Evolutionary conservation across 2,329 filamentous ascomycete genomes (phyloP), one percentile per base, ranked within the genome.

Genomic region (Pyrenophora tritici-repentis): DNA sequence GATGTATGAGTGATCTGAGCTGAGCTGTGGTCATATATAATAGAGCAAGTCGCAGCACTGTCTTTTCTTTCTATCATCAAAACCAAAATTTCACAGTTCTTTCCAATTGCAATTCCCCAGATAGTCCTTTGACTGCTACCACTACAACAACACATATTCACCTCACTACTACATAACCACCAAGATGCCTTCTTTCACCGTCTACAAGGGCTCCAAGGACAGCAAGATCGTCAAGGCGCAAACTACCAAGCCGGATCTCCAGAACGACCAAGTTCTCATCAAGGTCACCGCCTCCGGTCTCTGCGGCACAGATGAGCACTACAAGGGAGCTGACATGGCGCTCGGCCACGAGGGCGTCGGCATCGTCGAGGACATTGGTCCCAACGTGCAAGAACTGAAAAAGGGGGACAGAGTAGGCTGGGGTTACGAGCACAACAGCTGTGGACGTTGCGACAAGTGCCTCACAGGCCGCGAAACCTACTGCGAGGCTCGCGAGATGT

Each of bases 221-320:
- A 84, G 85, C 62, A 76, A 76, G 50, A 82, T 86, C 62, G 69
- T 78, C 50, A 73, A 84, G 67, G 67, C 73, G 37, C 75, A 75
- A 41, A 82, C 79, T 36, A 76, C 73, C 16, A 79, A 75, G 52
- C 73, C 73, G 24, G 74, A 80, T 13, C 61, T 72, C 32, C 52
- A 59, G 33, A 72, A 75, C 42, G 79, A 85, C 69, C 75, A 87
- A 52, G 85, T 88, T 43, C 78, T 86, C 22, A 67, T 89, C 65
- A 80, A 79, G 47, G 76, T 89, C 55, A 88, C 85, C 13, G 83
- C 85, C 50, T 86, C 85, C 2, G 86, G 87, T 24, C 76, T 89
- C 43, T 89, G 87, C 68, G 84, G 83, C 42, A 89, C 86, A 3
- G 81, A 78, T 61, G 68, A 75, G 50, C 76, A 79, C 69, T 77